Percentiles rank a stretch among this genome's conserved stretches.
These are phyloP conservation scores for Gryganskiella cystojenkinii DNA, from an alignment of 192 early-diverging fungal genomes.

Conservation along the genomic window DNA sequence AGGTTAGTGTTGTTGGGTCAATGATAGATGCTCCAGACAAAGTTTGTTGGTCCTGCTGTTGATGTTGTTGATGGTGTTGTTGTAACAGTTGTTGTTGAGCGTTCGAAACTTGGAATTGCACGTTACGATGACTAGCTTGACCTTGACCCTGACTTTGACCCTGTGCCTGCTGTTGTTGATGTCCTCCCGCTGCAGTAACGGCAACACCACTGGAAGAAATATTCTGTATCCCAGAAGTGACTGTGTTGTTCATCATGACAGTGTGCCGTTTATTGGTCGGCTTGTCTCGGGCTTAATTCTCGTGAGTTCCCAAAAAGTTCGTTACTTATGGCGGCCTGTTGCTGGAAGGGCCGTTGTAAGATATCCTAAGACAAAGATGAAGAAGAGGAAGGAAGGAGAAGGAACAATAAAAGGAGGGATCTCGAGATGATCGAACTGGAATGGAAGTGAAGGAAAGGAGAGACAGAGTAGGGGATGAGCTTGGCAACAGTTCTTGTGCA, in stretches of 20 bases:
- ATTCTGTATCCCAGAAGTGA: conserved; percentile 15
- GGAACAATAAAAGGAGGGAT: conserved; percentile 3
- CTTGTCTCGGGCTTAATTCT: no score
- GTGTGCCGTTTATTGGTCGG: neutral
- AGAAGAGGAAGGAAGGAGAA: neutral
- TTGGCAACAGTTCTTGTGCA: no score
- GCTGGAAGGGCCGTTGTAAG: neutral
- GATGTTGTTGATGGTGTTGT: conserved; percentile 9
- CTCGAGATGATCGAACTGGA: neutral
- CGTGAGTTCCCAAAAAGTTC: no score
- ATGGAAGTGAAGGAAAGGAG: neutral
- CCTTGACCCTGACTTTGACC: conserved; percentile 10
- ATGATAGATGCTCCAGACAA: no score
- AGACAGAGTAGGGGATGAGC: neutral
- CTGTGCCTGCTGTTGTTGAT: neutral
- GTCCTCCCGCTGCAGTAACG: no score
- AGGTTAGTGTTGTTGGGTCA: conserved; percentile 5
- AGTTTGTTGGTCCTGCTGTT: conserved; percentile 12
- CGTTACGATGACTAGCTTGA: conserved; percentile 23
- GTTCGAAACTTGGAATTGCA: conserved; percentile 21
- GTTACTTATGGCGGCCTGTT: no score
- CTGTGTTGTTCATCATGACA: conserved; percentile 38
- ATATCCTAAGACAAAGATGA: conserved; percentile 3
- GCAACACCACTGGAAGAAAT: no score
- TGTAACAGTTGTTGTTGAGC: conserved; percentile 27